Conservation (phyloP, 2,329 filamentous ascomycete genomes). For the Fusarium goolgardi region DNA sequence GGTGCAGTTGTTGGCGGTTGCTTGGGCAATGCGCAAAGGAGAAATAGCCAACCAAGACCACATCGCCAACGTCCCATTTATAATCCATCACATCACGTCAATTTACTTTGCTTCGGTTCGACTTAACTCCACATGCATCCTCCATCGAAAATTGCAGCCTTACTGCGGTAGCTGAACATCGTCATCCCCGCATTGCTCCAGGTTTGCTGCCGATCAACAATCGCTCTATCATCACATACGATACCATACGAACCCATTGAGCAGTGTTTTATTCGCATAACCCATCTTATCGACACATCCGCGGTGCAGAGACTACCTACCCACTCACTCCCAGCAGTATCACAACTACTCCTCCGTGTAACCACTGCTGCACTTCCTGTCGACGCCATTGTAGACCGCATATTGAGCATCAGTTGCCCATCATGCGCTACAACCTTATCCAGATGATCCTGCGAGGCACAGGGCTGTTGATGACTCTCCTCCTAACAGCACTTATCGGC, state of each 20-base stretch:
- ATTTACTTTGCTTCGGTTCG: constrained; percentile 1
- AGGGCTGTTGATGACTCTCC: constrained; percentile 64
- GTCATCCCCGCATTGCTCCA: constrained; percentile 32
- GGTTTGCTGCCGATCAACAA: constrained; percentile 28
- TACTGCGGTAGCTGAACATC: constrained; percentile 31
- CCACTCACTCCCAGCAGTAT: not conserved
- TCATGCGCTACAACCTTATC: constrained; percentile 54
- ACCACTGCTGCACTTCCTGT: not conserved
- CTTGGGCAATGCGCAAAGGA: constrained; percentile 44
- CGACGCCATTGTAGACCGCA: constrained; percentile 10
- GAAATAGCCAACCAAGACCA: constrained; percentile 22
- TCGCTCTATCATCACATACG: constrained; percentile 10
- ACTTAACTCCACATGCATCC: constrained; percentile 38
- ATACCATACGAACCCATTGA: not conserved
- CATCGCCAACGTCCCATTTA: constrained; percentile 23
- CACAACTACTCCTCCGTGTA: constrained; percentile 3
- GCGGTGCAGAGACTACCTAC: constrained; percentile 6
- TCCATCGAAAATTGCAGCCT: constrained; percentile 34
- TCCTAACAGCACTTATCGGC: constrained; percentile 67
- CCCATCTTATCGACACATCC: not conserved
- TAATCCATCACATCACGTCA: constrained; percentile 6
- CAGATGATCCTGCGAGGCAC: constrained; percentile 60
- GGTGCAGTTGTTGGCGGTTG: constrained; percentile 30
- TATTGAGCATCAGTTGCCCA: constrained; percentile 34
- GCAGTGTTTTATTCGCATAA: not conserved